phyloP scores from a whole-genome alignment of 2,329 filamentous ascomycete genomes.

The Xenoacremonium recifei region DNA sequence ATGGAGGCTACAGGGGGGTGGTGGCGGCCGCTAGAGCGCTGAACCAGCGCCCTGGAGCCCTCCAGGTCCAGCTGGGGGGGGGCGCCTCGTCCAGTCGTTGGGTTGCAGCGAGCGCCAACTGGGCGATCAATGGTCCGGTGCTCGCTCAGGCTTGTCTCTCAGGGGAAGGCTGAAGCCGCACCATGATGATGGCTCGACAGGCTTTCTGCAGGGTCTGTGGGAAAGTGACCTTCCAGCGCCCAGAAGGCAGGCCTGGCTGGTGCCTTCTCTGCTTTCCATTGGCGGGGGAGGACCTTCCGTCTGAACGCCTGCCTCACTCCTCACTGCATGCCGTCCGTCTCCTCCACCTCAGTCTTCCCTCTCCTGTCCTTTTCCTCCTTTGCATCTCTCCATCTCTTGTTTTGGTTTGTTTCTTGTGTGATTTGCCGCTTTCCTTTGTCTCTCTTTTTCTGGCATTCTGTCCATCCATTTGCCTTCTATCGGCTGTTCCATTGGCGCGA shows the following conservation, averaged over 20 bases:
- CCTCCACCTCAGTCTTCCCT: not conserved
- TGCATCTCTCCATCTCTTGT: slow-evolving; percentile 18
- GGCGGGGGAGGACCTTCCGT: too few relatives aligned
- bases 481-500: not conserved
- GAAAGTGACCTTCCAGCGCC: too few relatives aligned
- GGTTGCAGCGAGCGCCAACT: too few relatives aligned
- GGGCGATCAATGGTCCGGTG: too few relatives aligned
- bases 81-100: too few relatives aligned
- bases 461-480: not conserved
- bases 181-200: not conserved
- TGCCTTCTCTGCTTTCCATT: too few relatives aligned
- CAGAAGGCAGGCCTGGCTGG: not conserved
- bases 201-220: not conserved
- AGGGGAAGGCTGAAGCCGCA: slow-evolving; percentile 14
- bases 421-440: slow-evolving; percentile 14
- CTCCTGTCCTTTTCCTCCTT: slow-evolving; percentile 13
- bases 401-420: slow-evolving; percentile 15
- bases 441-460: slow-evolving; percentile 6
- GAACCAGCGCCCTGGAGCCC: too few relatives aligned
- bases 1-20: too few relatives aligned
- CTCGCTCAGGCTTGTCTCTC: slow-evolving; percentile 14
- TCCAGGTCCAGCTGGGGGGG: too few relatives aligned
- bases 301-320: too few relatives aligned
- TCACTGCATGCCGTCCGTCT: not conserved
- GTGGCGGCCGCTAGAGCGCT: too few relatives aligned